These are phyloP conservation scores for Kuraishia molischiana DNA, from an alignment of 805 yeast species.

Conservation along the genomic window DNA sequence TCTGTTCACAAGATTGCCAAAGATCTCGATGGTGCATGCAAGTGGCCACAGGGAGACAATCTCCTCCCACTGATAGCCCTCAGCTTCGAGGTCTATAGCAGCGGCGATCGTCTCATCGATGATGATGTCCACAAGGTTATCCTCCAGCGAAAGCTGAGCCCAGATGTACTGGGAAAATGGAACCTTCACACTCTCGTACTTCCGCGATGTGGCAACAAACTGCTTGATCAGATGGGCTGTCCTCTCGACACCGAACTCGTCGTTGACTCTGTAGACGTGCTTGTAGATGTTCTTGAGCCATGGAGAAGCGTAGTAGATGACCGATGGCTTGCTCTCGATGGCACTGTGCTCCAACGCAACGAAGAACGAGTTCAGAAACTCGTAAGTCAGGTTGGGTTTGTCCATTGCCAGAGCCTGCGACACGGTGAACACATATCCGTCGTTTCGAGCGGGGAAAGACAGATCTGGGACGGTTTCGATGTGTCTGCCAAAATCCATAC, in stretches of 20 bases:
- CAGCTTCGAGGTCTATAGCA: constrained; percentile 71
- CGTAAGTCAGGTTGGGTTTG: constrained; percentile 51
- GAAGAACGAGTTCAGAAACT: constrained; percentile 41
- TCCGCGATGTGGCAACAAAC: constrained; percentile 48
- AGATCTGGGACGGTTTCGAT: constrained; percentile 47
- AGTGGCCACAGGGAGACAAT: constrained; percentile 52
- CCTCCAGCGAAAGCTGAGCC: constrained; percentile 56
- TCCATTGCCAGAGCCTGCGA: constrained; percentile 46
- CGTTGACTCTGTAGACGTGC: constrained; percentile 43
- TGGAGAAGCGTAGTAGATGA: constrained; percentile 49
- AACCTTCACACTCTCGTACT: constrained; percentile 36
- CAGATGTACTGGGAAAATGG: constrained; percentile 54
- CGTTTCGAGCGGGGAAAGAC: constrained; percentile 59
- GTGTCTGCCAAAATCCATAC: constrained; percentile 48
- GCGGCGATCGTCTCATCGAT: constrained; percentile 69
- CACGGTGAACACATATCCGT: constrained; percentile 47
- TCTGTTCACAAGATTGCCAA: constrained; percentile 52
- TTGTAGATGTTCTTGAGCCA: constrained; percentile 65
- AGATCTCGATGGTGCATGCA: constrained; percentile 63
- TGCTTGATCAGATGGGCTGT: constrained; percentile 53
- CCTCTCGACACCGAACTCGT: constrained; percentile 48
- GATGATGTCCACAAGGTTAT: constrained; percentile 42
- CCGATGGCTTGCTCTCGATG: constrained; percentile 24
- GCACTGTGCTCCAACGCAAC: constrained; percentile 36
- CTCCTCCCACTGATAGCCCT: constrained; percentile 57